Conservation (phyloP, 2,329 filamentous ascomycete species). For the Epichloe hybrida region DNA sequence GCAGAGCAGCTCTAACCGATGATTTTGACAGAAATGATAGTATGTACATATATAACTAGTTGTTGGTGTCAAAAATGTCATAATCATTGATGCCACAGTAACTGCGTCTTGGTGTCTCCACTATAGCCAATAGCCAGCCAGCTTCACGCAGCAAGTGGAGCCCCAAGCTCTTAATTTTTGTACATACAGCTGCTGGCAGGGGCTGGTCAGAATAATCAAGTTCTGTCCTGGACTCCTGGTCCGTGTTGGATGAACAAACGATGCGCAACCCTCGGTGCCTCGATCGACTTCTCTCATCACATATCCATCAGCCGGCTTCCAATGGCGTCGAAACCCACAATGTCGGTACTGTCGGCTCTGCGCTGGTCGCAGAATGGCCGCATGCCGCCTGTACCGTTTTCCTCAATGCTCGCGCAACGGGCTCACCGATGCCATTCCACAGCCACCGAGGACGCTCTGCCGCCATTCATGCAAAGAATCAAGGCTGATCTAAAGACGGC, state of each 20-base stretch:
- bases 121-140: too few species aligned
- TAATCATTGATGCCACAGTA: too few species aligned
- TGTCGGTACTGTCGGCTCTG: slow-evolving; percentile 12
- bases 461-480: slow-evolving; percentile 37
- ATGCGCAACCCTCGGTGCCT: neutral
- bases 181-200: too few species aligned
- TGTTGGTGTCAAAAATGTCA: too few species aligned
- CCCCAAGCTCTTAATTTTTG: neutral
- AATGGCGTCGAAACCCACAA: slow-evolving; percentile 14
- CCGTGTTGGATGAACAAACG: too few species aligned
- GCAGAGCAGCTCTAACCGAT: too few species aligned
- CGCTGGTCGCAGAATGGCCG: slow-evolving; percentile 7
- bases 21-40: too few species aligned
- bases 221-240: too few species aligned
- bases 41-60: too few species aligned
- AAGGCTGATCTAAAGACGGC: slow-evolving; percentile 50
- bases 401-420: slow-evolving; percentile 3
- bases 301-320: neutral
- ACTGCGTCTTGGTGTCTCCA: too few species aligned
- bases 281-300: neutral
- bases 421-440: slow-evolving; percentile 20
- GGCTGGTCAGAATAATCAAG: too few species aligned
- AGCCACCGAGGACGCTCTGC: slow-evolving; percentile 22
- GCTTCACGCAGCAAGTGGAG: neutral
- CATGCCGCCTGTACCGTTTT: neutral